These are phyloP conservation scores for Plectosphaerella plurivora DNA, from an alignment of 2,329 filamentous ascomycete genomes.

Conservation along the genomic window DNA sequence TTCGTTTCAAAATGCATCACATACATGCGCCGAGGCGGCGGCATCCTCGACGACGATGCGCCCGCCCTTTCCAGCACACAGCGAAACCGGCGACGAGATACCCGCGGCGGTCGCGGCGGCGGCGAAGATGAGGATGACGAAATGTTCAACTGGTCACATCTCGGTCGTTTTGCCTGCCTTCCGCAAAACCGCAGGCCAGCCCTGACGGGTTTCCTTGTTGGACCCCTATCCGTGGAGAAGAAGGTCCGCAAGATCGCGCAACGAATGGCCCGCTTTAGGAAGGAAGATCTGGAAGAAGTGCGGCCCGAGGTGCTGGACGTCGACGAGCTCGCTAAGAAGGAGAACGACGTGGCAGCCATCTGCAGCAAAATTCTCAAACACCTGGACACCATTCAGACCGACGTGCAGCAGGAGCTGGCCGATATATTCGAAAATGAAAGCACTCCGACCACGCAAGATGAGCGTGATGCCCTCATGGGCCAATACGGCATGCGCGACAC, in stretches of 20 bases:
- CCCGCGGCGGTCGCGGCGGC: constrained; percentile 14
- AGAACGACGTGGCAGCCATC: constrained; percentile 72
- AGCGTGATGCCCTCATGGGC: constrained; percentile 53
- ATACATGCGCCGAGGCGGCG: constrained; percentile 72
- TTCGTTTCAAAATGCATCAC: constrained; percentile 86
- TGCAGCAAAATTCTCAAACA: constrained; percentile 70
- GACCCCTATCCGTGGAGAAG: constrained; percentile 85
- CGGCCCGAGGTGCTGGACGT: constrained; percentile 73
- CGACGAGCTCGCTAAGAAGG: constrained; percentile 71
- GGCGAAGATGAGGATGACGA: constrained; percentile 62
- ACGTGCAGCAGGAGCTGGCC: constrained; percentile 41
- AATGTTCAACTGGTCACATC: constrained; percentile 77
- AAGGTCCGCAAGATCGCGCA: constrained; percentile 67
- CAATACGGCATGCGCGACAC: constrained; percentile 61
- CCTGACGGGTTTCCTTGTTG: constrained; percentile 78
- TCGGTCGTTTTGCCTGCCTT: constrained; percentile 74
- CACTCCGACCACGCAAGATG: constrained; percentile 24
- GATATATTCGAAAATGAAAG: constrained; percentile 26
- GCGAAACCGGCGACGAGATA: constrained; percentile 35
- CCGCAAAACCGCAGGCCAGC: constrained; percentile 70
- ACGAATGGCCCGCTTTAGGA: constrained; percentile 65
- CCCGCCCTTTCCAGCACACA: constrained; percentile 47
- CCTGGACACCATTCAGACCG: constrained; percentile 45
- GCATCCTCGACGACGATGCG: constrained; percentile 45
- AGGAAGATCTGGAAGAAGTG: constrained; percentile 64